phyloP scores from a whole-genome alignment of 2,329 filamentous ascomycete species.

The Pleomassaria siparia region DNA sequence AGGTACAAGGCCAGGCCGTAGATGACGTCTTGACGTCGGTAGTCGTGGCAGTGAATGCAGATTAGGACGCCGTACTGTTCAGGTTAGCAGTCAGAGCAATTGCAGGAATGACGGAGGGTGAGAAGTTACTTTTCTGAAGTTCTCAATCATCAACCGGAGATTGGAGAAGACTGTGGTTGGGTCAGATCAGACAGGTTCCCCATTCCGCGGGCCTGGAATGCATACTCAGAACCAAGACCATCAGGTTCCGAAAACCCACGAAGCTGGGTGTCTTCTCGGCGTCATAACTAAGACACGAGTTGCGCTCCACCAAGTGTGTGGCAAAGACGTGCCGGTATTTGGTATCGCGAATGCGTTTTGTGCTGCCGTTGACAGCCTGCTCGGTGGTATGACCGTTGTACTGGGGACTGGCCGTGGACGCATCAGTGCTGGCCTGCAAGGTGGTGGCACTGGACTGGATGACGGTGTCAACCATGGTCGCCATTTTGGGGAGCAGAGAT shows the following conservation, averaged over 20 bases:
- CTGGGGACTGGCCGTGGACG: conserved; percentile 22
- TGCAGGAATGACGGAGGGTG: conserved; percentile 7
- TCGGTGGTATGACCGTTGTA: conserved; percentile 27
- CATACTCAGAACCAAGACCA: conserved; percentile 87
- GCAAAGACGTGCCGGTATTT: conserved; percentile 94
- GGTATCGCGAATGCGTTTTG: conserved; percentile 30
- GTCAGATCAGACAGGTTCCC: conserved; percentile 18
- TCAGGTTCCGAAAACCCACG: conserved; percentile 90
- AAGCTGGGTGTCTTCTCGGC: conserved; percentile 76
- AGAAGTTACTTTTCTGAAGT: conserved; percentile 81
- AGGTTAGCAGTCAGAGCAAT: conserved; percentile 17
- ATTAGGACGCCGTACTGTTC: conserved; percentile 88
- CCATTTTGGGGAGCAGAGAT: conserved; percentile 25
- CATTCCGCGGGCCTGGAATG: conserved; percentile 11
- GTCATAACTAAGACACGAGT: conserved; percentile 86
- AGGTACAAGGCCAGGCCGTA: conserved; percentile 79
- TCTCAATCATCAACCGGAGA: conserved; percentile 91
- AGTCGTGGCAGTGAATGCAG: conserved; percentile 87
- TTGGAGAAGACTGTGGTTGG: conserved; percentile 89
- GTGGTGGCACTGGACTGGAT: conserved; percentile 22
- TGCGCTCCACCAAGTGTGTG: conserved; percentile 70
- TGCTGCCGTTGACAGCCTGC: conserved; percentile 15
- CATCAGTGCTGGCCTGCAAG: conserved; percentile 21
- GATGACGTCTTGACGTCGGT: conserved; percentile 73
- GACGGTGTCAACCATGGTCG: conserved; percentile 32